A percentile compares a stretch with the other conserved stretches of the same genome.
phyloP scores from a whole-genome alignment of 2,329 filamentous ascomycete species.

The Xylariaceae sp. region DNA sequence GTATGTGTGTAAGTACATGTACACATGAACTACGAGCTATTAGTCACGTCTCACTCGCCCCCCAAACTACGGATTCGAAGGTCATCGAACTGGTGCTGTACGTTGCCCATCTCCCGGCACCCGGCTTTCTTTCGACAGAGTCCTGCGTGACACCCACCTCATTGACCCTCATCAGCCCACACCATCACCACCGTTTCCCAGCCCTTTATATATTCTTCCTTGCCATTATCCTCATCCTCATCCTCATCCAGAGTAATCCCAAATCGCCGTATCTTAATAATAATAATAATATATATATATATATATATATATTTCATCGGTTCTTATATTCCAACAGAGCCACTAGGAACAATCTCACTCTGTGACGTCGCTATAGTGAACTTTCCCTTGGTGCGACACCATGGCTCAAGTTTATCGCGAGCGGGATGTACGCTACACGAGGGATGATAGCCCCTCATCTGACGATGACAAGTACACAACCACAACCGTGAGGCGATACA shows the following conservation, averaged over 20 bases:
- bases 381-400: conserved; percentile 17
- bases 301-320: too few species aligned
- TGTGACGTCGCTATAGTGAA: conserved; percentile 29
- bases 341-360: conserved; percentile 3
- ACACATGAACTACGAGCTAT: too few species aligned
- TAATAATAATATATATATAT: too few species aligned
- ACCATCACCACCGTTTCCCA: conserved; percentile 27
- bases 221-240: conserved; percentile 1
- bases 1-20: too few species aligned
- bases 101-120: conserved; percentile 8
- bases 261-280: too few species aligned
- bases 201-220: conserved; percentile 20
- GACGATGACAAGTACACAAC: conserved; percentile 35
- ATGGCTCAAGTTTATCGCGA: conserved; percentile 37
- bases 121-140: conserved; percentile 8
- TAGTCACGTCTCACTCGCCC: conserved; percentile 21
- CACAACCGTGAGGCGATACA: conserved; percentile 37
- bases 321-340: conserved; percentile 2
- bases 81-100: background rate
- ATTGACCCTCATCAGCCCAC: conserved; percentile 29
- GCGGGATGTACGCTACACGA: conserved; percentile 37
- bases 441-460: conserved; percentile 33
- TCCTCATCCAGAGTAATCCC: too few species aligned
- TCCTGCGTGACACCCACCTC: conserved; percentile 25
- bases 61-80: too few species aligned